Conservation (phyloP, 2,329 filamentous ascomycete species). For the Alternaria longipes region DNA sequence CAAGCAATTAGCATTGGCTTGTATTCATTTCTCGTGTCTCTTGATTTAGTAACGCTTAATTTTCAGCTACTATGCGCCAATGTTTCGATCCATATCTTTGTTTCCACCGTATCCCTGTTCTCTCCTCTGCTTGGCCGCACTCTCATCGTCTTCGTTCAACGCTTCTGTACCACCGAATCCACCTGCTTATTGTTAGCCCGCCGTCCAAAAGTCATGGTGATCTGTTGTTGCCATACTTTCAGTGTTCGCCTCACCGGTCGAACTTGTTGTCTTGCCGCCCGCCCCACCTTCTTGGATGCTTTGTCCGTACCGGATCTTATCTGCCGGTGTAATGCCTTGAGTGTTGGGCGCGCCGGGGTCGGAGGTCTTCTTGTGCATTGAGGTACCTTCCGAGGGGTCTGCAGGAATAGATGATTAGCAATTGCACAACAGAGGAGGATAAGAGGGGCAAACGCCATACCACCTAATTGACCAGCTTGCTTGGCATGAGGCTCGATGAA, state of each 20-base stretch:
- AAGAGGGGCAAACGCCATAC: slow-evolving; percentile 44
- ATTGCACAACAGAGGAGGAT: not conserved
- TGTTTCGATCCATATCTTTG: slow-evolving; percentile 56
- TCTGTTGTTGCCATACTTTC: slow-evolving; percentile 45
- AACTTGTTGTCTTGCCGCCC: slow-evolving; percentile 61
- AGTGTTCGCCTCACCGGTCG: slow-evolving; percentile 47
- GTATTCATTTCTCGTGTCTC: not conserved
- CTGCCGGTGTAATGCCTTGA: slow-evolving; percentile 52
- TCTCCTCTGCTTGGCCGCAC: slow-evolving; percentile 55
- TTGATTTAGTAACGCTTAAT: slow-evolving; percentile 32
- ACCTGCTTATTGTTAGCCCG: slow-evolving; percentile 11
- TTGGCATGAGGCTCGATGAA: slow-evolving; percentile 61
- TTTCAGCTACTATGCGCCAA: slow-evolving; percentile 56
- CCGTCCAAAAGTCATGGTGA: not conserved
- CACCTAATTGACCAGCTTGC: slow-evolving; percentile 65
- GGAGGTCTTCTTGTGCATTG: slow-evolving; percentile 25
- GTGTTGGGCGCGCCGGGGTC: slow-evolving; percentile 54
- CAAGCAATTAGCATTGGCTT: not conserved
- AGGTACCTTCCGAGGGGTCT: slow-evolving; percentile 20
- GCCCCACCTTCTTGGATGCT: slow-evolving; percentile 64
- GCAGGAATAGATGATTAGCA: slow-evolving; percentile 1
- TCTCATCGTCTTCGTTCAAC: slow-evolving; percentile 49
- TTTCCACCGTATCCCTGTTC: slow-evolving; percentile 63
- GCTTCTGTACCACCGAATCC: slow-evolving; percentile 54
- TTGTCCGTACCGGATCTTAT: slow-evolving; percentile 66